Base-by-base conservation (phyloP, 176 grass and related monocot genomes). In the Areca catechu region DNA sequence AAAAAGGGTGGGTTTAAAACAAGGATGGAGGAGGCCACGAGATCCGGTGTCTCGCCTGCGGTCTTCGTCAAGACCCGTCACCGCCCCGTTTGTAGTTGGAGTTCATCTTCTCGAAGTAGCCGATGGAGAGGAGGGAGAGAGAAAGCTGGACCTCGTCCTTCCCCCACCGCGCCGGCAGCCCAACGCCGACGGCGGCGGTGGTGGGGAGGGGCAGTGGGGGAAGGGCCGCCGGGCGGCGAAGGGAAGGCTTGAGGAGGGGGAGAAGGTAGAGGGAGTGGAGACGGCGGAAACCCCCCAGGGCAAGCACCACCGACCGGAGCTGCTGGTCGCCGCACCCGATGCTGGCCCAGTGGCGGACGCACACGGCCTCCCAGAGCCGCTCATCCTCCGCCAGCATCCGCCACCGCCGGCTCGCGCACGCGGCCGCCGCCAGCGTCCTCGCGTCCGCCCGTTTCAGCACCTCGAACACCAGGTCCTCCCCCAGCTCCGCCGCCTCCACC, bases 391-490 rank as follows among this genome's bases (percentile, higher is more conserved):
- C 87, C 17, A 90, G 67, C 58, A 50, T 57, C 23, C 75, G 75
- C 87, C 87, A 90, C 20, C 28, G 62, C 5, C 75, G 79, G 82
- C 82, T 85, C 29, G 77, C 87, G 71, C 87, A 82, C 51, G 72
- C 75, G 28, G 87, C 82, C 2, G 47, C 25, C 22, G 75, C 87
- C 48, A 90, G 81, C 51, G 87, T 82, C 68, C 75, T 71, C 6
- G 82, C 82, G n/a, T 90, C 87, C 68, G 87, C 82, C 5, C 82
- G 72, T 59, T 60, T 54, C 67, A 90, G 78, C 25, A 90, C 78
- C 78, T 90, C 87, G 16, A 85, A 85, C 20, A 90, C 10, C 47
- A 82, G 48, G 72, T 85, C 82, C 63, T 90, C 87, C 64, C 82
- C 82, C 17, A 90, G 67, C 25, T 90, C 79, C 54, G 82, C 78